Evolutionary conservation across 1,284 basidiomycete species (phyloP).

Genomic region (Entoloma clypeatum): DNA sequence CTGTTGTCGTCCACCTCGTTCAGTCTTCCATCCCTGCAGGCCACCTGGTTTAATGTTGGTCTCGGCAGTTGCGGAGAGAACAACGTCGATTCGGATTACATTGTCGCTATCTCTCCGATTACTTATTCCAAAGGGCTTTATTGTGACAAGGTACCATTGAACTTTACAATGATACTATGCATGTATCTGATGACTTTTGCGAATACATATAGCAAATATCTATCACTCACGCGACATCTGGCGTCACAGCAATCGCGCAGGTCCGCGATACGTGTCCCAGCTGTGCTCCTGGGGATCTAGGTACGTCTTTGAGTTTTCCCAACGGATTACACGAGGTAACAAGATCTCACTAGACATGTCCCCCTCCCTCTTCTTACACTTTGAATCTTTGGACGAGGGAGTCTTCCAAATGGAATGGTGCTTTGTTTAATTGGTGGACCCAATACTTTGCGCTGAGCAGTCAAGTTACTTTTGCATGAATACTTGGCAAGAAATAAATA

Average conservation of each 20-base stretch:
- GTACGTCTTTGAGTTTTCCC: conserved; percentile 12
- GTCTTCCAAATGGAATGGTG: conserved; percentile 19
- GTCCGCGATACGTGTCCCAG: conserved; percentile 21
- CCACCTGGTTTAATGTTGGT: conserved; percentile 40
- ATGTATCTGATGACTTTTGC: not conserved
- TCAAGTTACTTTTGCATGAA: too few relatives aligned
- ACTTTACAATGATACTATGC: not conserved
- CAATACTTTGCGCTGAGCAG: too few relatives aligned
- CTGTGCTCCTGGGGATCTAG: conserved; percentile 19
- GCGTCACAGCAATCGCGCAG: conserved; percentile 17
- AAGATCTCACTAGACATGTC: conserved; percentile 19
- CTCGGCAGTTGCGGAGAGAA: conserved; percentile 40
- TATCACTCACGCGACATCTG: conserved; percentile 15
- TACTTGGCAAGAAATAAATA: too few relatives aligned
- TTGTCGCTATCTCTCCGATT: conserved; percentile 36
- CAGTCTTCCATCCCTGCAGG: conserved; percentile 23
- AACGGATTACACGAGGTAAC: conserved; percentile 2
- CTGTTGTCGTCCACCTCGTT: not conserved
- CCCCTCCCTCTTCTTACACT: conserved; percentile 20
- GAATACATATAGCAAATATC: conserved; percentile 12
- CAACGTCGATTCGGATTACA: conserved; percentile 32
- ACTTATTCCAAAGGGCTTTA: conserved; percentile 34
- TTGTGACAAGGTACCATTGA: conserved; percentile 33
- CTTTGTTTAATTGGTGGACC: conserved; percentile 13
- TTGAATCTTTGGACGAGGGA: conserved; percentile 18